A percentile compares a stretch with the other conserved stretches of the same genome.
These are phyloP conservation scores for Dimargaris cristalligena DNA, from an alignment of 192 early-diverging fungal species.

Conservation along the genomic window DNA sequence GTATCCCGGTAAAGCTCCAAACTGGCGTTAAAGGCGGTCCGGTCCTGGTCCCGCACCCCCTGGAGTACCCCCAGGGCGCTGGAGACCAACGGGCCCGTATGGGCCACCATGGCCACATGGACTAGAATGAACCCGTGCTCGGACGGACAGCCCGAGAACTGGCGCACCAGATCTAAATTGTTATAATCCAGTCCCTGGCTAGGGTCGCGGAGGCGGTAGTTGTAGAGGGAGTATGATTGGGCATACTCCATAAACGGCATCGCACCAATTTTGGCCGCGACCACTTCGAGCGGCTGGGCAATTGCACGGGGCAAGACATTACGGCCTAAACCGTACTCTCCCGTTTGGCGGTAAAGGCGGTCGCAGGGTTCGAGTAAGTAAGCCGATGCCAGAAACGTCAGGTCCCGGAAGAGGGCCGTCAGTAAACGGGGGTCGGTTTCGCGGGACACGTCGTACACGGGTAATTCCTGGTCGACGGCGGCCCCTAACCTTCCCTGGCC, in stretches of 20 bases:
- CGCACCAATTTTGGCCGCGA: slow-evolving; percentile 52
- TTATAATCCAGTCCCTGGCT: slow-evolving; percentile 33
- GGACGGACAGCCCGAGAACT: slow-evolving; percentile 53
- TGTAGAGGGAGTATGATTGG: slow-evolving; percentile 67
- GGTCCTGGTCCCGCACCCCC: slow-evolving; percentile 30
- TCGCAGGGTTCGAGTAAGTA: slow-evolving; percentile 86
- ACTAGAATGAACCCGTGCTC: slow-evolving; percentile 73
- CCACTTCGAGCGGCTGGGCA: slow-evolving; percentile 51
- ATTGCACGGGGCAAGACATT: slow-evolving; percentile 57
- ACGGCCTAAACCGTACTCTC: slow-evolving; percentile 66
- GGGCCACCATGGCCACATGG: slow-evolving; percentile 75
- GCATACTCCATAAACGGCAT: slow-evolving; percentile 69
- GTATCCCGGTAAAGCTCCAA: slow-evolving; percentile 37
- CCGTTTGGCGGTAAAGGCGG: slow-evolving; percentile 45
- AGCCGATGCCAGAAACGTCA: slow-evolving; percentile 71
- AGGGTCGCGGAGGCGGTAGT: slow-evolving; percentile 58
- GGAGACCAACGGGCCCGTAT: slow-evolving; percentile 49
- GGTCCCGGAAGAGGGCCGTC: slow-evolving; percentile 67
- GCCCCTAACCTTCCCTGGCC: slow-evolving; percentile 64
- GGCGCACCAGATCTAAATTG: slow-evolving; percentile 60
- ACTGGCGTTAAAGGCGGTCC: slow-evolving; percentile 40
- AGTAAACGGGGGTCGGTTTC: slow-evolving; percentile 55
- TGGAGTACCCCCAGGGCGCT: slow-evolving; percentile 40
- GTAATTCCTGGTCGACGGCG: slow-evolving; percentile 51
- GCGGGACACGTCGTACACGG: slow-evolving; percentile 50